A percentile compares a stretch with the other conserved stretches of the same genome.
Evolutionary conservation across 768 basidiomycete genomes (phyloP).

Genomic region (Boletellus emodensis): DNA sequence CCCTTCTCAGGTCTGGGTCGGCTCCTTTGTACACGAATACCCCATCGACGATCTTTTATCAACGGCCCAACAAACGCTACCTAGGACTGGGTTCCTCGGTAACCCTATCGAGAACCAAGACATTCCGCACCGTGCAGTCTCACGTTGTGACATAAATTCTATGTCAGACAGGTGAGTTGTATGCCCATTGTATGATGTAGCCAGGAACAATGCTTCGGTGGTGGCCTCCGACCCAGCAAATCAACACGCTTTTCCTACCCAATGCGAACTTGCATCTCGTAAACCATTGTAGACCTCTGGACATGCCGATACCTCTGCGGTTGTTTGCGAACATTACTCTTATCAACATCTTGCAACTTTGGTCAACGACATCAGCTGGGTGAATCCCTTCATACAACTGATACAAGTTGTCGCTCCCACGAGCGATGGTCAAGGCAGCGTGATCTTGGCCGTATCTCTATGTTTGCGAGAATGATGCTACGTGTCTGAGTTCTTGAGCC

Average conservation of each 20-base stretch:
- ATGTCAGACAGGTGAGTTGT: conserved; percentile 60
- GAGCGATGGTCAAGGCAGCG: conserved; percentile 44
- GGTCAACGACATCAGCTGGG: background rate
- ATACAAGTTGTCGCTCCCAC: conserved; percentile 47
- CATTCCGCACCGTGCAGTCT: conserved; percentile 59
- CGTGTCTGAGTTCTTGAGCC: background rate
- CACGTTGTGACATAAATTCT: conserved; percentile 37
- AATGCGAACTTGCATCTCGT: conserved; percentile 36
- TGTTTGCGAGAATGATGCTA: background rate
- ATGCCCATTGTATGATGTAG: conserved; percentile 53
- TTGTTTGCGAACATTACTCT: no score
- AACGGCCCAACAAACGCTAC: background rate
- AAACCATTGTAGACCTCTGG: conserved; percentile 37
- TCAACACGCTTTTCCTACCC: no score
- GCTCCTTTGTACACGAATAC: no score
- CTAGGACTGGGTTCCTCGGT: conserved; percentile 43
- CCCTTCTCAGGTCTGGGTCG: no score
- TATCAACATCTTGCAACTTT: no score
- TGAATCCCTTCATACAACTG: conserved; percentile 43
- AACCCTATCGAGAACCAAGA: conserved; percentile 84
- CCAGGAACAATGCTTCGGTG: conserved; percentile 69
- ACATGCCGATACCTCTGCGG: no score
- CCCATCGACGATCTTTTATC: no score
- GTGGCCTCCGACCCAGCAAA: conserved; percentile 20
- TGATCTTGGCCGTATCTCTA: conserved; percentile 42